Evolutionary conservation across 2,329 filamentous ascomycete species (phyloP).

Genomic region (Pyricularia pennisetigena): DNA sequence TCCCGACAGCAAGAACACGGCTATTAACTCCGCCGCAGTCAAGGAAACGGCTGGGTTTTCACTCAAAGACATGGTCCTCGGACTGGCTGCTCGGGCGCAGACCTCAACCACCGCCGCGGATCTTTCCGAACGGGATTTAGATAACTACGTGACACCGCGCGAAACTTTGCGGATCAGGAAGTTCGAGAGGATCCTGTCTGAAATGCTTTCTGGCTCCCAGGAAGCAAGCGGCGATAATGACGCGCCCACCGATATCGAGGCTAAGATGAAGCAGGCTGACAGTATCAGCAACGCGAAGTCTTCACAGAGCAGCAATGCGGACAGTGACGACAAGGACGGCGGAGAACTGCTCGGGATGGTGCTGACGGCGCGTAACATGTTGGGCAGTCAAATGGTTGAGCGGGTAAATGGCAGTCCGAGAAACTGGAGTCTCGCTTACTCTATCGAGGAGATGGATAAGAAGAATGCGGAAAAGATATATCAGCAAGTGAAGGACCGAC

Average conservation of each 20-base stretch:
- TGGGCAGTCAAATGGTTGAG: neutral
- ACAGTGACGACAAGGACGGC: constrained; percentile 3
- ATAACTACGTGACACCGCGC: neutral
- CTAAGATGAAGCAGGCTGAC: neutral
- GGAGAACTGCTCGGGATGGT: constrained; percentile 55
- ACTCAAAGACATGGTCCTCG: constrained; percentile 41
- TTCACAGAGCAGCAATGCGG: neutral
- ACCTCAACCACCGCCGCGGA: constrained; percentile 11
- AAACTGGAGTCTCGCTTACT: neutral
- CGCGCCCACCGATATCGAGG: neutral
- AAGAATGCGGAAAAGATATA: neutral
- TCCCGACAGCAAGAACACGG: neutral
- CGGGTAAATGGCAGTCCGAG: neutral
- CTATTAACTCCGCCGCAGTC: neutral
- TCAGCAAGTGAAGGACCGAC: neutral
- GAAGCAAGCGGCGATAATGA: neutral
- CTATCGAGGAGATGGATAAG: neutral
- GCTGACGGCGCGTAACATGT: constrained; percentile 33
- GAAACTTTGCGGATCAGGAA: constrained; percentile 25
- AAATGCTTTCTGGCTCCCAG: constrained; percentile 31
- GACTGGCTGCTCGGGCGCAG: constrained; percentile 36
- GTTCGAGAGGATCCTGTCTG: constrained; percentile 41
- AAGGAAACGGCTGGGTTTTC: constrained; percentile 7
- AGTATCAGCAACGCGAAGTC: neutral
- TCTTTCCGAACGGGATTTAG: neutral